Percentiles rank a stretch among this genome's conserved stretches.
These are phyloP conservation scores for Rubia yunnanensis DNA, from an alignment of 257 asterid genomes.

Conservation along the genomic window DNA sequence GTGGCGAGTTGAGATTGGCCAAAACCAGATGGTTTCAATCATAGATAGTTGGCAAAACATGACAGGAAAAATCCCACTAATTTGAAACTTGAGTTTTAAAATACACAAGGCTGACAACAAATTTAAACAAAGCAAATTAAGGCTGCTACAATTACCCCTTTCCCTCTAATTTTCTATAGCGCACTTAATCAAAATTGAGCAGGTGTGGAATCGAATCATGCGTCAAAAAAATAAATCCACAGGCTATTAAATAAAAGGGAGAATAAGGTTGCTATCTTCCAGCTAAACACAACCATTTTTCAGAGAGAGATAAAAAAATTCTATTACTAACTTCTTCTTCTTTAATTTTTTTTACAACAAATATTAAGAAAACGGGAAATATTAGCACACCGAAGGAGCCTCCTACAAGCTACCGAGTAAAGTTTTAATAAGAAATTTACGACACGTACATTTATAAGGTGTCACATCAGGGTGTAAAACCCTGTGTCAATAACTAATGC, in stretches of 20 bases:
- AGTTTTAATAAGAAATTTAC: too few relatives aligned
- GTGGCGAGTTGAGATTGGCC: constrained; percentile 20
- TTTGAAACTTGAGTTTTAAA: constrained; percentile 1
- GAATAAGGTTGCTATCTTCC: constrained; percentile 29
- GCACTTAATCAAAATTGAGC: constrained; percentile 18
- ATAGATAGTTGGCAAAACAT: constrained; percentile 35
- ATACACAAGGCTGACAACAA: constrained; percentile 39
- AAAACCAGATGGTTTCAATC: constrained; percentile 33
- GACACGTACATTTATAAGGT: too few relatives aligned
- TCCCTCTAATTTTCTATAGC: constrained; percentile 10
- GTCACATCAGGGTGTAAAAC: too few relatives aligned
- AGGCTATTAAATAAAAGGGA: constrained; percentile 6
- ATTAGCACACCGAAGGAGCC: too few relatives aligned
- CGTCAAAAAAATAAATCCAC: constrained; percentile 14
- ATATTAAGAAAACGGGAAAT: too few relatives aligned
- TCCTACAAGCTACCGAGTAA: too few relatives aligned
- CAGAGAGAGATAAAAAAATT: too few relatives aligned
- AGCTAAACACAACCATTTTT: constrained; percentile 29
- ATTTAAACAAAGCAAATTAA: constrained; percentile 16
- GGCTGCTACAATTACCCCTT: constrained; percentile 37
- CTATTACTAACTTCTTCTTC: too few relatives aligned
- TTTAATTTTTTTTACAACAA: too few relatives aligned
- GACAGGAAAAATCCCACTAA: constrained; percentile 29
- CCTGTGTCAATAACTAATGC: too few relatives aligned
- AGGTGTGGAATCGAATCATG: constrained; percentile 33